Base-by-base conservation (phyloP, 208 protist genomes). In the Leptomonas pyrrhocoris region DNA sequence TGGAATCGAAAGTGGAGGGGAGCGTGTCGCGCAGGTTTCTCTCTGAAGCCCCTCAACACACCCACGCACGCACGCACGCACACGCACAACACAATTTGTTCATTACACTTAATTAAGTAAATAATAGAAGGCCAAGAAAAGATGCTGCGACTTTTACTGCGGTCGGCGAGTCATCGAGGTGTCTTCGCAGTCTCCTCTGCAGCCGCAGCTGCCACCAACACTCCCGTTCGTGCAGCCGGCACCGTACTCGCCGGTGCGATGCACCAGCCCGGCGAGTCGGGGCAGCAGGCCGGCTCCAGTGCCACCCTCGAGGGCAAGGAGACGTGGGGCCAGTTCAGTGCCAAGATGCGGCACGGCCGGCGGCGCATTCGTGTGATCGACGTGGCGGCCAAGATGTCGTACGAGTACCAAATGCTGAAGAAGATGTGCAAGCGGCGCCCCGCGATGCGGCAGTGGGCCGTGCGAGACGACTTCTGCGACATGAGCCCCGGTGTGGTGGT, bases 381-480 rank as follows among this genome's bases (percentile, higher is more conserved):
- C 55, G 75, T 95, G 12, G 94, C 92, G 13, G 79, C 94, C 9
- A 93, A 94, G 70, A 94, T 98, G 77, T 89, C 88, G 34, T 98
- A 97, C 80, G 94, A 97, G 72, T 96, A 98, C 65, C 90, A 97
- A 75, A 83, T 88, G 70, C 68, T 96, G 13, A 92, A 94, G 73
- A 94, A 90, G 68, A 92, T 93, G 86, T 96, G 89, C 61, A 81
- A 85, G 60, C 78, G 83, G 15, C 88, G 90, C 16, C 91, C 91
- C 8, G 74, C 85, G n/a, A 90, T 96, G 84, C 88, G 91, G 56
- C 91, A 96, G 80, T 96, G 88, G 85, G 75, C 80, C 7, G 83
- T 96, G 61, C 86, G 91, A 21, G 88, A 96, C 72, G 91, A 96
- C 61, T 91, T 89, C 71, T 93, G 88, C 68, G 80, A 93, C 62